These are phyloP conservation scores for Echites panduratus DNA, from an alignment of 257 asterid genomes.

Conservation along the genomic window DNA sequence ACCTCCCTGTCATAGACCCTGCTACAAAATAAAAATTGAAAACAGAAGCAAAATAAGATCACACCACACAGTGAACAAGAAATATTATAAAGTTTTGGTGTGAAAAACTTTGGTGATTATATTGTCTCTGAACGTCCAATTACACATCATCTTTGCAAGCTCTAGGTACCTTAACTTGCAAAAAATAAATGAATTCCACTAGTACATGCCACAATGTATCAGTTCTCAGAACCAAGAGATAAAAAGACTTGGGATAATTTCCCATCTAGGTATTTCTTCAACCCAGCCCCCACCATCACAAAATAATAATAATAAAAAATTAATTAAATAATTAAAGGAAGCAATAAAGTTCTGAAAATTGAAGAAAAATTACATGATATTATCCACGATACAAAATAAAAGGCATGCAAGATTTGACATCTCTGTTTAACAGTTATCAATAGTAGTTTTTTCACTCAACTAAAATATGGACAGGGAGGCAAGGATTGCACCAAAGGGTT, in stretches of 20 bases:
- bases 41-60: background rate
- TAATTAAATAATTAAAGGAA: too few relatives aligned
- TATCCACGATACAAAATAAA: background rate
- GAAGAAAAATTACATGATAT: background rate
- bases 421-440: background rate
- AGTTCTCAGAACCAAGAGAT: background rate
- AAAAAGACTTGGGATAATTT: background rate
- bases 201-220: too few relatives aligned
- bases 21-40: slow-evolving; percentile 9
- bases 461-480: background rate
- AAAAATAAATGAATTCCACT: background rate
- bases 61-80: background rate
- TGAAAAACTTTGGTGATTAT: background rate
- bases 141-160: background rate
- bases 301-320: background rate
- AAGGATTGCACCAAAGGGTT: background rate
- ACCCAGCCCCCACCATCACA: background rate
- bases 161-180: background rate
- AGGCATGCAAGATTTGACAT: background rate
- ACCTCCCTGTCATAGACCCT: slow-evolving; percentile 57
- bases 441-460: background rate
- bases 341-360: background rate
- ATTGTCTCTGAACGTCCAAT: background rate
- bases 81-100: background rate
- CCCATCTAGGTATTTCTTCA: background rate